phyloP scores from a whole-genome alignment of 257 asterid genomes.

The Pogostemon cablin region DNA sequence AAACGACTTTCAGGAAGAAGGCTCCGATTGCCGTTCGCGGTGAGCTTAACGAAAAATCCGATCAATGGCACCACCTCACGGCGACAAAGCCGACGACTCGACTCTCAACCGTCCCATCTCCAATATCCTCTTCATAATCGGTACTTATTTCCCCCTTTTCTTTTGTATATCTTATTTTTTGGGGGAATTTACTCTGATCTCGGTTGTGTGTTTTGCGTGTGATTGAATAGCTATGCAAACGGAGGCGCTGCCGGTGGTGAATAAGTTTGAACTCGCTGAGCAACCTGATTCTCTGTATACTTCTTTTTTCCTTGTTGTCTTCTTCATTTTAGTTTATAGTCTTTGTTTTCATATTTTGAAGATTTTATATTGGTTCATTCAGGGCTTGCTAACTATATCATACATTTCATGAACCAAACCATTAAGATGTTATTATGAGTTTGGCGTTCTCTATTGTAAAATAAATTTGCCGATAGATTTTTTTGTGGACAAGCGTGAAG shows the following conservation, averaged over 20 bases:
- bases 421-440: neutral
- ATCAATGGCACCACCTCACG: conserved; percentile 69
- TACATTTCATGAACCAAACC: neutral
- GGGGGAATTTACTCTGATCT: conserved; percentile 24
- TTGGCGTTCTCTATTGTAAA: neutral
- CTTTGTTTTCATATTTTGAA: neutral
- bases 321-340: neutral
- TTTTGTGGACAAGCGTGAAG: neutral
- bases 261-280: conserved; percentile 73
- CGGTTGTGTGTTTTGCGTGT: neutral
- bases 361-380: neutral
- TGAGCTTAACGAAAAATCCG: conserved; percentile 22
- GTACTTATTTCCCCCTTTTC: conserved; percentile 40
- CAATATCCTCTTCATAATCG: conserved; percentile 74
- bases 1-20: neutral
- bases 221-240: conserved; percentile 79
- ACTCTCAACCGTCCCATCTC: conserved; percentile 56
- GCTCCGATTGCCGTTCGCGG: conserved; percentile 8
- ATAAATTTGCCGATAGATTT: neutral
- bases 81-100: conserved; percentile 48
- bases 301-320: conserved; percentile 24
- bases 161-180: neutral
- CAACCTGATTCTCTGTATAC: conserved; percentile 60
- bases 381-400: neutral
- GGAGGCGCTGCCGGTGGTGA: conserved; percentile 85